Evolutionary conservation across 2,329 filamentous ascomycete genomes (phyloP), one percentile per base, ranked within the genome.

Genomic region (Hymenotorrendiella dingleyae): DNA sequence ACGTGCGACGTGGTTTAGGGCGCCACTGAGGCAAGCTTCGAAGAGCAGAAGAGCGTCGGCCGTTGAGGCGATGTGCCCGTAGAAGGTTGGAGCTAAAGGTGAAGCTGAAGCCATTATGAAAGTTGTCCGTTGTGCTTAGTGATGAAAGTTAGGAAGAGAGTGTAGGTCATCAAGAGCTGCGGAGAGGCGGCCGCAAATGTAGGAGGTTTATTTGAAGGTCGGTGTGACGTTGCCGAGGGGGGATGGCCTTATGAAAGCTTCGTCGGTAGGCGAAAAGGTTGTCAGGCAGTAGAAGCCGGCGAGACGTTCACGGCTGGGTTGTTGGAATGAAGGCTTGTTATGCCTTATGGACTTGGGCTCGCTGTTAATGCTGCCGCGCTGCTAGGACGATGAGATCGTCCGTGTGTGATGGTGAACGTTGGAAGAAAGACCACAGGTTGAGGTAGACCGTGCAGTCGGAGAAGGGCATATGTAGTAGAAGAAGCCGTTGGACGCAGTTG

Each of bases 1-100:
- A 37, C 90, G 82, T 14, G 86, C 80, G 16, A 93, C 85, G 62
- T 93, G 88, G 36, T 74, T 75, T 7, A 91, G 68, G 16, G 72
- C 67, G 9, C 87, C 87, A 26, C 70, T 73, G 12, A 94, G 70
- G 54, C 84, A 87, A 7, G 81, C 84, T 62, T 94, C 86, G 58
- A 94, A 86, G 14, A 94, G 72, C 8, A 88, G 72, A 52, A 94
- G 69, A 21, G 86, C 88, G 65, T 94, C 56, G 22, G 53, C 47
- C 19, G 55, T 58, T 10, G 53, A 54, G 16, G 49, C 50, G 45
- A 56, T 56, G 30, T 54, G 49, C 8, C 57, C 57, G 32, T 52
- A 49, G 36, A 52, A 54, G n/a, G 54, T 54, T 20, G 56, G 50
- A 14, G 43, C 43, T 21, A 55, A 49, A 16, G 48, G 45, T 40